Base-by-base conservation (phyloP, 176 grass and related monocot genomes). In the Pharus latifolius region DNA sequence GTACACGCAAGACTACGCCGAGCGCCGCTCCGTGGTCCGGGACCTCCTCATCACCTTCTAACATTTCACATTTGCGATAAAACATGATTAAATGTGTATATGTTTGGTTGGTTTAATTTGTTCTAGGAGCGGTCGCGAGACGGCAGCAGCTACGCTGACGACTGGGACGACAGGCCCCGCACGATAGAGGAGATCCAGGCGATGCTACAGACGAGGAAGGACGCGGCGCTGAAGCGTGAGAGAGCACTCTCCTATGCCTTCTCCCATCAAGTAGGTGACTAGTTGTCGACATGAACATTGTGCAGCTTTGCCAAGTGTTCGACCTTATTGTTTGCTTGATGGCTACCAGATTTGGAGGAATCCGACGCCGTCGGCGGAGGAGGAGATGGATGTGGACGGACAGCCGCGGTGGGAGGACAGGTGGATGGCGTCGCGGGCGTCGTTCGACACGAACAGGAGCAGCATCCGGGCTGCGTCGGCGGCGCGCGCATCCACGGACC, bases 101-200 rank as follows among this genome's bases (percentile, higher is more conserved):
- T n/a, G n/a, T n/a, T 33, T 23, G n/a, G 6, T 30, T 23, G 11
- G 6, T 53, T 29, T 28, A 26, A 15, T 55, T 9, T 38, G 8
- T 28, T 69, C 3, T 49, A 89, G 86, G 77, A 92, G 46, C 81
- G 82, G 34, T 99, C 95, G 16, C 76, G 95, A 34, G 95, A 99
- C 15, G 95, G 87, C 18, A 94, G 90, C 67, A 94, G 72, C 80
- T 84, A 88, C 43, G 84, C 84, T n/a, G 90, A 99, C 47, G 84
- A 94, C 61, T 91, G 95, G 90, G 95, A 99, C 14, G 84, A 99
- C 70, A 78, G 84, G 61, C 84, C 90, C 27, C 68, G 79, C 52
- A 99, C 90, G 5, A 88, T 94, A 16, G 87, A 94, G 77, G 95
- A 99, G 66, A 99, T 99, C 80, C 95, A 99, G 42, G 82, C 87